A percentile compares a stretch with the other conserved stretches of the same genome.
phyloP scores from a whole-genome alignment of 768 basidiomycete genomes.

The Coprinellus micaceus region DNA sequence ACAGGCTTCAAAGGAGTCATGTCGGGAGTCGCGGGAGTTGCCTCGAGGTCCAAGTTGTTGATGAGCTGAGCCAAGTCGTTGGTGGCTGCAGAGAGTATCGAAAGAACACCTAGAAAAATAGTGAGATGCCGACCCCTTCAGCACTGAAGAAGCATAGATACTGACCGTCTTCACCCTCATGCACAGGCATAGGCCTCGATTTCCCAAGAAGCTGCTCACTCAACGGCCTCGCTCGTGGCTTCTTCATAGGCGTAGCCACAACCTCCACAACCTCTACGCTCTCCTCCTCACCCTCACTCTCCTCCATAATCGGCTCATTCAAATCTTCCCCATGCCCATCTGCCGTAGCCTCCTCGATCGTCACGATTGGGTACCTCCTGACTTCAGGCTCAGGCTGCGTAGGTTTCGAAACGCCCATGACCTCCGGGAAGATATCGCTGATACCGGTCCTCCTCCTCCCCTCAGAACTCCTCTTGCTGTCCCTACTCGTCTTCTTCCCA shows the following conservation, averaged over 20 bases:
- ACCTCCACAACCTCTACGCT: slow-evolving; percentile 13
- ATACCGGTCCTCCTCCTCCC: slow-evolving; percentile 52
- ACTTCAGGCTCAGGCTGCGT: slow-evolving; percentile 3
- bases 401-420: slow-evolving; percentile 12
- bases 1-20: slow-evolving; percentile 41
- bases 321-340: slow-evolving; percentile 41
- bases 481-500: slow-evolving; percentile 29
- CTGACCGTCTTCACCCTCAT: slow-evolving; percentile 54
- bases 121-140: slow-evolving; percentile 19
- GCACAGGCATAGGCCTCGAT: slow-evolving; percentile 46
- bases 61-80: slow-evolving; percentile 76
- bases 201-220: slow-evolving; percentile 60
- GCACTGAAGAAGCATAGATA: slow-evolving; percentile 3
- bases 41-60: slow-evolving; percentile 76
- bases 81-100: slow-evolving; percentile 74
- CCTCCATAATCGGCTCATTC: slow-evolving; percentile 3
- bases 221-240: slow-evolving; percentile 50
- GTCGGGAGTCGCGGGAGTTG: slow-evolving; percentile 60
- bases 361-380: slow-evolving; percentile 32
- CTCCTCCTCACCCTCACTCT: slow-evolving; percentile 13
- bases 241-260: slow-evolving; percentile 41
- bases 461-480: slow-evolving; percentile 47
- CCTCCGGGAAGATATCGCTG: slow-evolving; percentile 57
- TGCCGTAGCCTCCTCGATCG: slow-evolving; percentile 49
- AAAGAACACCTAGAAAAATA: slow-evolving; percentile 47